Conservation (phyloP, 2,329 filamentous ascomycete species). For the Rutstroemia sydowiana region DNA sequence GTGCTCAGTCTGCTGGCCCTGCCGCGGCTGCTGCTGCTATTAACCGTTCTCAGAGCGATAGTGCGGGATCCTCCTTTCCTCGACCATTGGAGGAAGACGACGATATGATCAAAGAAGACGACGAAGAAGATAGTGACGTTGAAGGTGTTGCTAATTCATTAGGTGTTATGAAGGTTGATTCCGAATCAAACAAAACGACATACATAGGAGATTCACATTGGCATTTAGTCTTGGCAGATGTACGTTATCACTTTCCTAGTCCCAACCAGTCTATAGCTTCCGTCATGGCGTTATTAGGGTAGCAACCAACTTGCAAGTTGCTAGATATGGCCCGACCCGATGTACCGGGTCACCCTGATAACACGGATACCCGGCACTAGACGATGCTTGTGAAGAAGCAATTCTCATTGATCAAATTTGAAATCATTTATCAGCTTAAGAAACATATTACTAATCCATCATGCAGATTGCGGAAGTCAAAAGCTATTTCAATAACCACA, state of each 20-base stretch:
- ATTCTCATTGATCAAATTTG: no score
- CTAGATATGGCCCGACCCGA: not conserved
- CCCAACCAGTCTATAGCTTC: not conserved
- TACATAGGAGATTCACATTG: constrained; percentile 81
- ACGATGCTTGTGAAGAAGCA: not conserved
- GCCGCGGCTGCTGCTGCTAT: constrained; percentile 46
- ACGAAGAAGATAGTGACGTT: constrained; percentile 50
- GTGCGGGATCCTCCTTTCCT: constrained; percentile 24
- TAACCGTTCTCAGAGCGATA: constrained; percentile 32
- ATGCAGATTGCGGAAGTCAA: constrained; percentile 80
- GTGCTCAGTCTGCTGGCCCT: constrained; percentile 55
- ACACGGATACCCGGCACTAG: not conserved
- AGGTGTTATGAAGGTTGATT: constrained; percentile 75
- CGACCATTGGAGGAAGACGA: constrained; percentile 49
- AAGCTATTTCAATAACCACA: constrained; percentile 78
- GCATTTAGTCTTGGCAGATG: constrained; percentile 69
- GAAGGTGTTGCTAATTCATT: constrained; percentile 67
- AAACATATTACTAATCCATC: not conserved
- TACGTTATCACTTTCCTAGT: constrained; percentile 29
- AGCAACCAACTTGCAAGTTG: not conserved
- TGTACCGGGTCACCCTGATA: not conserved
- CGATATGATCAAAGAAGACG: constrained; percentile 48
- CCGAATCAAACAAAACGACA: constrained; percentile 65
- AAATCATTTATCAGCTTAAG: not conserved
- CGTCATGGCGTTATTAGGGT: not conserved